Conservation (phyloP, 441 rosid genomes). For the Hura crepitans region DNA sequence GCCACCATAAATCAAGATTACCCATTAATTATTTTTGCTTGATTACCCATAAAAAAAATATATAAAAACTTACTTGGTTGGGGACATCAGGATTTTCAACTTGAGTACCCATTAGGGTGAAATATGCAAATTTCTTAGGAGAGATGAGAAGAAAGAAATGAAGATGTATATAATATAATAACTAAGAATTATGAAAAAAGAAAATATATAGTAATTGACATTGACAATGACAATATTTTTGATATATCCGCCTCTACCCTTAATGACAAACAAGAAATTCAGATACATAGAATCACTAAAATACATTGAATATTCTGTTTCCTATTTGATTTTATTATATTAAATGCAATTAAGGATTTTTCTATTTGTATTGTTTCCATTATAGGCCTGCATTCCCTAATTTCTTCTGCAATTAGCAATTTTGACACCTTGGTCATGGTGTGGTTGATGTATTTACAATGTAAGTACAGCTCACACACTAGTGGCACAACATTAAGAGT, state of each 20-base stretch:
- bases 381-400: not conserved
- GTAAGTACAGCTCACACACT: not conserved
- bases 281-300: not conserved
- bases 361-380: not conserved
- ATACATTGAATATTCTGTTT: not conserved
- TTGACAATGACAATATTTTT: slow-evolving; percentile 12
- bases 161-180: not conserved
- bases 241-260: slow-evolving; percentile 24
- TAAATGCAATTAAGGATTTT: not conserved
- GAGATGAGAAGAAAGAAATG: slow-evolving; percentile 8
- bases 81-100: slow-evolving; percentile 16
- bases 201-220: slow-evolving; percentile 23
- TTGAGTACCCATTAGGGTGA: slow-evolving; percentile 29
- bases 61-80: slow-evolving; percentile 23
- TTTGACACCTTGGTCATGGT: not conserved
- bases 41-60: too few relatives aligned
- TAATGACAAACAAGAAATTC: slow-evolving; percentile 9
- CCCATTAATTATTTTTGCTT: too few relatives aligned
- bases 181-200: slow-evolving; percentile 8
- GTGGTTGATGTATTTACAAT: not conserved
- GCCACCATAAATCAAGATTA: too few relatives aligned
- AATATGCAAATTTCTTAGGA: not conserved
- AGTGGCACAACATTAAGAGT: not conserved
- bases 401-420: not conserved
- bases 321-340: not conserved